Percentiles rank a stretch among this genome's conserved stretches.
Evolutionary conservation across 2,329 filamentous ascomycete species (phyloP).

Genomic region (Fusarium neocosmosporiellum): DNA sequence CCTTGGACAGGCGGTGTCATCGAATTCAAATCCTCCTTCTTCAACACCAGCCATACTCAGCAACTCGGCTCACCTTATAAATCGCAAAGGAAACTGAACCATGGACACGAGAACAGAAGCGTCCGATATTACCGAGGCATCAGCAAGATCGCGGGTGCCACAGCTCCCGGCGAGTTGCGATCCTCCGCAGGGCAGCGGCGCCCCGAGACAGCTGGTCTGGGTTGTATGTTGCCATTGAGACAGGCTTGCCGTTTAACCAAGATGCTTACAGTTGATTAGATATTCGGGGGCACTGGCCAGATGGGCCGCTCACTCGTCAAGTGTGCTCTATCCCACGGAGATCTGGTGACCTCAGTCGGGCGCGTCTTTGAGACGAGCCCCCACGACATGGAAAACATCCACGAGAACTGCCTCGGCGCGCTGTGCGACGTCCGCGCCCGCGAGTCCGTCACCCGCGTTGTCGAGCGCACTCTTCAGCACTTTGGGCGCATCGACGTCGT

Average conservation of each 20-base stretch:
- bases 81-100: constrained; percentile 13
- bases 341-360: constrained; percentile 88
- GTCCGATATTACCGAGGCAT: constrained; percentile 41
- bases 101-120: constrained; percentile 44
- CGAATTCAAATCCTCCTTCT: constrained; percentile 2
- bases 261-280: constrained; percentile 56
- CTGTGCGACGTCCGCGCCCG: constrained; percentile 90
- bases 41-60: constrained; percentile 2
- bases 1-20: constrained; percentile 2
- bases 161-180: constrained; percentile 87
- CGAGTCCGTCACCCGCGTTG: constrained; percentile 78
- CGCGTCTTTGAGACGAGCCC: constrained; percentile 81
- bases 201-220: constrained; percentile 84
- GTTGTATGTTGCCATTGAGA: constrained; percentile 65
- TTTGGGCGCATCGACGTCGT: constrained; percentile 90
- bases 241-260: not conserved
- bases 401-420: constrained; percentile 79
- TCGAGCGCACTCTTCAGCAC: constrained; percentile 75
- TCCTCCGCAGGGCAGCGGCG: constrained; percentile 78
- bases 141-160: constrained; percentile 49
- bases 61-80: not conserved
- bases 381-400: constrained; percentile 77
- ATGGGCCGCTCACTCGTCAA: constrained; percentile 93
- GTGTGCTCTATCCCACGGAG: constrained; percentile 80
- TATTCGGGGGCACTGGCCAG: constrained; percentile 97